These are phyloP conservation scores for Ustilago curta DNA, from an alignment of 1,284 basidiomycete species.

Conservation along the genomic window DNA sequence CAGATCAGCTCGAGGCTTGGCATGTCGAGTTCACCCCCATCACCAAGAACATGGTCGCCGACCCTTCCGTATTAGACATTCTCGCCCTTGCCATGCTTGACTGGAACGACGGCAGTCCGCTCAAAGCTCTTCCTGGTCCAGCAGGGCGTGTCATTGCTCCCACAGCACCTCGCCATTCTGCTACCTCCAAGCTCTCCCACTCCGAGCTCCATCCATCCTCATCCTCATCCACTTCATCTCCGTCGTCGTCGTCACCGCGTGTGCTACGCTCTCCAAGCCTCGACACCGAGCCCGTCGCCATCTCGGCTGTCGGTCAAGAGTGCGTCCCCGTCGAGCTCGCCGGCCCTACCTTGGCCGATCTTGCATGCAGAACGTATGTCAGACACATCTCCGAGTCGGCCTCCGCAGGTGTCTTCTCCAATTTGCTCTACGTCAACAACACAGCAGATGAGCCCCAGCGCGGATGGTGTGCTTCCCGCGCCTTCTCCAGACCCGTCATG, in stretches of 20 bases:
- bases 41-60: constrained; percentile 55
- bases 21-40: constrained; percentile 66
- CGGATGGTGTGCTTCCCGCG: constrained; percentile 70
- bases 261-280: constrained; percentile 16
- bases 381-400: constrained; percentile 66
- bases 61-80: constrained; percentile 26
- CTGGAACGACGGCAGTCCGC: constrained; percentile 44
- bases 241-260: constrained; percentile 27
- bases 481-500: constrained; percentile 70
- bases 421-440: constrained; percentile 51
- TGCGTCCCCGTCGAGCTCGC: constrained; percentile 59
- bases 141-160: constrained; percentile 30
- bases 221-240: constrained; percentile 28
- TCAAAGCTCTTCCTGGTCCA: constrained; percentile 35
- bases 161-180: constrained; percentile 15
- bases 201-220: constrained; percentile 21
- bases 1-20: constrained; percentile 66
- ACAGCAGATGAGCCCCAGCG: constrained; percentile 57
- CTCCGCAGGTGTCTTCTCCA: constrained; percentile 60
- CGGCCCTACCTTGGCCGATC: constrained; percentile 40
- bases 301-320: constrained; percentile 59
- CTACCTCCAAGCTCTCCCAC: constrained; percentile 12
- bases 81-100: constrained; percentile 55
- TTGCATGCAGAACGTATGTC: constrained; percentile 54
- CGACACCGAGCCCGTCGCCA: constrained; percentile 20